phyloP scores from a whole-genome alignment of 2,329 filamentous ascomycete genomes.

The Colletotrichum sublineola region DNA sequence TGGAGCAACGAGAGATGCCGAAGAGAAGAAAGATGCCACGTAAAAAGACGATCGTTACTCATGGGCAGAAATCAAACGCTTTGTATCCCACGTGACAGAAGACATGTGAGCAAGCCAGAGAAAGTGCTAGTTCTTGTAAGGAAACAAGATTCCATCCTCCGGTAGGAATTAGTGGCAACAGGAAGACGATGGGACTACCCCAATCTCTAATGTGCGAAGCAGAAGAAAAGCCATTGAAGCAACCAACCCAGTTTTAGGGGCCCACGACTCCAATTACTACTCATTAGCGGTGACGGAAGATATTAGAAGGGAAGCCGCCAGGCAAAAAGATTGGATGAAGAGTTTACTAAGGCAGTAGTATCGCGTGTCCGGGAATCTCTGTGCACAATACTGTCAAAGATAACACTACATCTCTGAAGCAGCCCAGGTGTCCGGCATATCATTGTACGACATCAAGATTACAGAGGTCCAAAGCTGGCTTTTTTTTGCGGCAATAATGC shows the following conservation, averaged over 20 bases:
- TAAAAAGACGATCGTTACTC: too few species aligned
- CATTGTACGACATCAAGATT: neutral
- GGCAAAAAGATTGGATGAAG: neutral
- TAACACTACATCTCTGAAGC: neutral
- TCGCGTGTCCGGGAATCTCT: neutral
- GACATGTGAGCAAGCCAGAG: too few species aligned
- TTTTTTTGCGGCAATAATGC: neutral
- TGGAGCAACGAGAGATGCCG: neutral
- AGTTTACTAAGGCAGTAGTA: neutral
- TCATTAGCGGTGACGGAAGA: neutral
- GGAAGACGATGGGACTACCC: neutral
- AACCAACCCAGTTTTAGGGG: too few species aligned
- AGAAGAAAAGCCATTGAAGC: neutral
- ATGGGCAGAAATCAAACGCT: too few species aligned
- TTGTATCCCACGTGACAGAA: too few species aligned
- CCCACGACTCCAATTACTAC: neutral
- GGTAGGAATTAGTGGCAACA: neutral
- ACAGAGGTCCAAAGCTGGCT: neutral
- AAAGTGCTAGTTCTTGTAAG: neutral
- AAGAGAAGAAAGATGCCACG: too few species aligned
- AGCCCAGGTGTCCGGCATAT: neutral
- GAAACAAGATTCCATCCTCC: neutral
- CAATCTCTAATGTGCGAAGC: neutral
- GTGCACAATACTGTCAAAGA: neutral
- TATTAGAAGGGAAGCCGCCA: neutral